Evolutionary conservation across 2,329 filamentous ascomycete genomes (phyloP), one percentile per base, ranked within the genome.

Genomic region (Elsinoe australis): DNA sequence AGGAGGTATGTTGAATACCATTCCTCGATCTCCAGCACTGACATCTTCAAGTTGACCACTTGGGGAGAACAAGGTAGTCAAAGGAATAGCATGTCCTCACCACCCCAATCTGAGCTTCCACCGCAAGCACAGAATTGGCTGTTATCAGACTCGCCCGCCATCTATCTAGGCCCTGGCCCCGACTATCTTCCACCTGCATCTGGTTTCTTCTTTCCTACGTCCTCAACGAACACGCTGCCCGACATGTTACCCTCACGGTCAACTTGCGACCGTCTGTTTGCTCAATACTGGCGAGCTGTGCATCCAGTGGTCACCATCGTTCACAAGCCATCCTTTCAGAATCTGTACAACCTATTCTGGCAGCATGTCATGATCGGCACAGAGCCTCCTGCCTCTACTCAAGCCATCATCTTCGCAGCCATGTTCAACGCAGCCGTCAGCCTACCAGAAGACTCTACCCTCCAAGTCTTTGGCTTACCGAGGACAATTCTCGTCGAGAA

Each of bases 401-500:
- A 87, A 61, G 80, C 83, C 1, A 67, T 87, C 18, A 70, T 87
- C 0, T 84, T 86, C 58, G 78, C 82, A 0, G 76, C 77, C 5
- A 72, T 86, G 65, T 82, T 89, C 55, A 81, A 80, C 32, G 82
- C 80, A 1, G 74, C 79, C 3, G 73, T 85, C 38, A 85, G 82
- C 55, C 74, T 86, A 70, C 68, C 73, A 7, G 76, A 82, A 48
- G 65, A 71, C 5, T 53, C 59, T 26, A 69, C 79, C 17, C 56
- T 71, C 33, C 63, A 64, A 6, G 71, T 78, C 8, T 77, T 82
- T 57, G 75, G 73, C 2, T 71, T 75, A 19, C 62, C 75, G 2
- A 82, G 81, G 57, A 63, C 67, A 19, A 70, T 70, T 4, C 69
- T 85, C 49, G 70, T 84, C 3, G 72, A 80, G 17, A 79, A 75